A percentile compares a stretch with the other conserved stretches of the same genome.
These are phyloP conservation scores for Fallopia convolvulus DNA, from an alignment of 148 eudicot species.

Conservation along the genomic window DNA sequence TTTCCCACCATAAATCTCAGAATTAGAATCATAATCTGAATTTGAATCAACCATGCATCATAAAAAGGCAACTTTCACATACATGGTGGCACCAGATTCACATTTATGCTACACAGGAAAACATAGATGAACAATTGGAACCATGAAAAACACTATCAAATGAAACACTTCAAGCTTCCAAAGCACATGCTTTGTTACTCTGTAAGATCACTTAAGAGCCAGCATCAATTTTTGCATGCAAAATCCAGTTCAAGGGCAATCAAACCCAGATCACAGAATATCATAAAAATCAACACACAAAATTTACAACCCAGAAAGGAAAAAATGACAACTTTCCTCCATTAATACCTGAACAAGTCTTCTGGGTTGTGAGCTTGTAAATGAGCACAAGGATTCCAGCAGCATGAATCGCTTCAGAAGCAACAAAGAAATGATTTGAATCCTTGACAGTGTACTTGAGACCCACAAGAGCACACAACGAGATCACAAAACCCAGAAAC, in stretches of 20 bases:
- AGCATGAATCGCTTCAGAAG: slow-evolving; percentile 58
- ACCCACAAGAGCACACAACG: slow-evolving; percentile 32
- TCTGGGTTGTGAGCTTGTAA: slow-evolving; percentile 62
- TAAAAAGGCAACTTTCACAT: background rate
- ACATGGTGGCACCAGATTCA: background rate
- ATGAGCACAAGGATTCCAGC: slow-evolving; percentile 62
- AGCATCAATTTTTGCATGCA: background rate
- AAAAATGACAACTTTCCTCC: background rate
- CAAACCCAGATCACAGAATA: background rate
- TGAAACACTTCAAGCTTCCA: too few species aligned
- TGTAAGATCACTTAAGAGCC: background rate
- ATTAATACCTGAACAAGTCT: slow-evolving; percentile 65
- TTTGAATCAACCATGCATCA: background rate
- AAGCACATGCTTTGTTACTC: background rate
- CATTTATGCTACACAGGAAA: too few species aligned
- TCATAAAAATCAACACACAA: background rate
- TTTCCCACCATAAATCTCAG: background rate
- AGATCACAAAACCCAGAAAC: slow-evolving; percentile 27
- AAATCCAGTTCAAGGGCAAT: background rate
- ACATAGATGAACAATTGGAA: too few species aligned
- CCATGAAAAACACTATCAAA: background rate
- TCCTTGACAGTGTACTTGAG: slow-evolving; percentile 36
- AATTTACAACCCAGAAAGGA: background rate
- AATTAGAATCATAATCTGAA: background rate
- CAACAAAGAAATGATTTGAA: slow-evolving; percentile 49